Conservation (phyloP, 306 rosid genomes). For the Luffa aegyptiaca region DNA sequence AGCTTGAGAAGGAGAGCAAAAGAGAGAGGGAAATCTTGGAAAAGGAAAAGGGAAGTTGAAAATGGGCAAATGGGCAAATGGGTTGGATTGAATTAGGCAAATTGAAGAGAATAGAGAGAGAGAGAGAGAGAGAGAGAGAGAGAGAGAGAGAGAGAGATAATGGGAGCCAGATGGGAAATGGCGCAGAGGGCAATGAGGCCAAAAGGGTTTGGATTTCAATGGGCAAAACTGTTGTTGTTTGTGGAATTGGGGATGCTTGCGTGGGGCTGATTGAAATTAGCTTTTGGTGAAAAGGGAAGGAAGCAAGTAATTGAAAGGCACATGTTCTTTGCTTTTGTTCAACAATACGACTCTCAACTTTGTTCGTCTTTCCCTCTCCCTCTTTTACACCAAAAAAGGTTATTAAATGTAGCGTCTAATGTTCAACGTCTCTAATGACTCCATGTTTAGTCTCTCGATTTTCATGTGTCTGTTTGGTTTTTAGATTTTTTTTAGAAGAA, state of each 20-base stretch:
- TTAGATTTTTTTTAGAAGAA: no score
- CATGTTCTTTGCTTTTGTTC: constrained; percentile 50
- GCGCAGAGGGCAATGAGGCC: not conserved
- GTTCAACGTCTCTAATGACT: no score
- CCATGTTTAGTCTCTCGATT: no score
- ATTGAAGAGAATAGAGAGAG: constrained; percentile 26
- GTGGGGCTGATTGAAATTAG: not conserved
- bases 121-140: not conserved
- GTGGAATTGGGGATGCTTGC: not conserved
- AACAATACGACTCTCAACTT: not conserved
- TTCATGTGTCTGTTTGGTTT: no score
- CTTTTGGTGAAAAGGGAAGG: constrained; percentile 20
- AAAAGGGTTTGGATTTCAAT: not conserved
- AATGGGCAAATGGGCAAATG: not conserved
- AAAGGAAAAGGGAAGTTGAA: not conserved
- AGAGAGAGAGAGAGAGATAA: not conserved
- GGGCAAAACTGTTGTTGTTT: not conserved
- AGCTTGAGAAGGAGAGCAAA: constrained; percentile 10
- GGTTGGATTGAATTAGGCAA: not conserved
- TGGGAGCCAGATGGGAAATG: not conserved
- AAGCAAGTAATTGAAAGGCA: constrained; percentile 15
- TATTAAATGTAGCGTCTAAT: no score
- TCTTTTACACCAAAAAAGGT: no score
- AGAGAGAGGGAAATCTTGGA: not conserved
- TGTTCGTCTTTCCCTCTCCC: not conserved